A percentile compares a stretch with the other conserved stretches of the same genome.
Evolutionary conservation across 2,329 filamentous ascomycete genomes (phyloP).

Genomic region (Colletotrichum brevisporum): DNA sequence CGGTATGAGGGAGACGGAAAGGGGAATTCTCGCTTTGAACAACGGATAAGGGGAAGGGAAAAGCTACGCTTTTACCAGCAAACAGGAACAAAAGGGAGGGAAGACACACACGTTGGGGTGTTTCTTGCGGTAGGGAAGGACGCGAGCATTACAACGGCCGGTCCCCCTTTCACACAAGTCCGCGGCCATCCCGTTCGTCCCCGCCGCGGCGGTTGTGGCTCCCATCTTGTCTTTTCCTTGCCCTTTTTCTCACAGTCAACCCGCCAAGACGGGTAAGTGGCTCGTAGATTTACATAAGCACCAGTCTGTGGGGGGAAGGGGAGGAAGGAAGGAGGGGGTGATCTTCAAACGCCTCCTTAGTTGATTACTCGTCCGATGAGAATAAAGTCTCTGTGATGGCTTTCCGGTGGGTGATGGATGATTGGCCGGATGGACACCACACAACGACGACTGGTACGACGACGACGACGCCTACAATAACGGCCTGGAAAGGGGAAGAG

Average conservation of each 20-base stretch:
- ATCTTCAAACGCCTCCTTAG: conserved; percentile 9
- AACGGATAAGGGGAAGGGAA: not conserved
- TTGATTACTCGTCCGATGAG: conserved; percentile 1
- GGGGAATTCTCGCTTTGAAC: not conserved
- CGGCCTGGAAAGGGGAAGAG: too few relatives aligned
- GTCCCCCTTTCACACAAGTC: not conserved
- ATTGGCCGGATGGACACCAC: not conserved
- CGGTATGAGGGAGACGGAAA: not conserved
- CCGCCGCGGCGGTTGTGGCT: not conserved
- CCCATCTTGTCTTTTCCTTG: not conserved
- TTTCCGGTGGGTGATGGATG: not conserved
- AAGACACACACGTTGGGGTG: not conserved
- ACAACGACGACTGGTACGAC: too few relatives aligned
- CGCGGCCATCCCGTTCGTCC: too few relatives aligned
- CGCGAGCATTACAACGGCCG: not conserved
- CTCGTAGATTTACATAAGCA: not conserved
- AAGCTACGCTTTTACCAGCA: not conserved
- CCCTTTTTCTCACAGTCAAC: not conserved
- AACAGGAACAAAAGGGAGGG: not conserved
- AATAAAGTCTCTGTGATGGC: not conserved
- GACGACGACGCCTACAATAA: too few relatives aligned
- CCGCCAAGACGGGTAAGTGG: conserved; percentile 6
- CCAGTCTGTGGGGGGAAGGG: not conserved
- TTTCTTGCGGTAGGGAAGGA: not conserved
- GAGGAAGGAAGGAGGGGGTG: too few relatives aligned